Percentiles rank a stretch among this genome's conserved stretches.
Evolutionary conservation across 2,329 filamentous ascomycete species (phyloP).

Genomic region (Pseudocercospora cruenta): DNA sequence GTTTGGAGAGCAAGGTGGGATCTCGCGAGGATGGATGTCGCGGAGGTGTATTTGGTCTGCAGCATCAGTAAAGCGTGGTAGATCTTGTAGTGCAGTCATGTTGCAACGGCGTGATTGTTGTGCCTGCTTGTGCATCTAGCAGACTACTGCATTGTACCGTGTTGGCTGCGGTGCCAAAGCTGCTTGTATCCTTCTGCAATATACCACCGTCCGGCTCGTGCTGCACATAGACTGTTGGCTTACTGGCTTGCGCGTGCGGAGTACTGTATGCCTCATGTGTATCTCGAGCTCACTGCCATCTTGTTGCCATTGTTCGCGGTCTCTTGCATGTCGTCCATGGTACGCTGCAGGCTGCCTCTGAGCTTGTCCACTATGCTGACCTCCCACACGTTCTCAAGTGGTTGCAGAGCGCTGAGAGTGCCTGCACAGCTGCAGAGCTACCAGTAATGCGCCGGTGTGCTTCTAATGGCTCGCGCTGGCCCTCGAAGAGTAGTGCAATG

Average conservation of each 20-base stretch:
- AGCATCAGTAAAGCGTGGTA: not conserved
- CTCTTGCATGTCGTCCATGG: not conserved
- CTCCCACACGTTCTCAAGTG: not conserved
- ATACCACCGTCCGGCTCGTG: no score
- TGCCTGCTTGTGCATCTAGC: not conserved
- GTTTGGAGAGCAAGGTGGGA: not conserved
- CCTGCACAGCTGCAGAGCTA: not conserved
- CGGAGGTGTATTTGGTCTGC: not conserved
- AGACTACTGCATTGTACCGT: not conserved
- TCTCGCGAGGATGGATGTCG: not conserved
- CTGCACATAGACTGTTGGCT: no score
- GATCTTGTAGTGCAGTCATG: not conserved
- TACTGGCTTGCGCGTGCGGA: no score
- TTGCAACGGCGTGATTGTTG: not conserved
- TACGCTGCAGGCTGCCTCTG: not conserved
- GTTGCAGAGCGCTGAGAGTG: not conserved
- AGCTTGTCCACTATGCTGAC: not conserved
- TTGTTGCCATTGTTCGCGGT: not conserved
- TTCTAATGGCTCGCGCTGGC: not conserved
- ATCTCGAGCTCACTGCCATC: not conserved
- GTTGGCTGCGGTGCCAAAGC: not conserved
- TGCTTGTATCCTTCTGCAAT: not conserved
- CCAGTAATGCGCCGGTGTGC: not conserved
- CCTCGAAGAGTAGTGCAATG: not conserved
- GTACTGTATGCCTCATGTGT: not conserved